Percentiles rank a stretch among this genome's conserved stretches.
These are phyloP conservation scores for Begonia fuchsioides DNA, from an alignment of 306 rosid genomes.

Conservation along the genomic window DNA sequence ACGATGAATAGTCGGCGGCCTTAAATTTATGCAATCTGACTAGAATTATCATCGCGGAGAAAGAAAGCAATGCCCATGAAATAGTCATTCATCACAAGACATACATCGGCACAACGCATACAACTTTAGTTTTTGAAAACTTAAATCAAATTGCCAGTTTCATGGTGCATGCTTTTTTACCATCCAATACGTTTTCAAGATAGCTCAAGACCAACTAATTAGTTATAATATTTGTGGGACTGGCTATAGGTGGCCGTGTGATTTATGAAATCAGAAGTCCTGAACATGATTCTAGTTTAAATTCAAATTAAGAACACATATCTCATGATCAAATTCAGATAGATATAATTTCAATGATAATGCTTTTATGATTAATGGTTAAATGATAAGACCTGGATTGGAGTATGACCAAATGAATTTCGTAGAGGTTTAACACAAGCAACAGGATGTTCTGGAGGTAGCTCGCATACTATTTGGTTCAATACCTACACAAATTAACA, in stretches of 20 bases:
- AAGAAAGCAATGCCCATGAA: neutral
- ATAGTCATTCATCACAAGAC: neutral
- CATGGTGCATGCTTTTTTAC: neutral
- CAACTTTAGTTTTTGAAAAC: neutral
- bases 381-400: slow-evolving; percentile 19
- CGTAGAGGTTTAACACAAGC: slow-evolving; percentile 32
- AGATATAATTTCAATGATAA: neutral
- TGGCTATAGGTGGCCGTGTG: no score
- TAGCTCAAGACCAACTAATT: neutral
- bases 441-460: slow-evolving; percentile 44
- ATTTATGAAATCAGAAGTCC: no score
- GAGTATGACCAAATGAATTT: slow-evolving; percentile 42
- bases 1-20: no score
- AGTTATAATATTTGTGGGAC: no score
- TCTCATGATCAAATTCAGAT: neutral
- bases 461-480: slow-evolving; percentile 35
- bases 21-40: neutral
- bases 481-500: slow-evolving; percentile 20
- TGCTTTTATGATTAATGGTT: neutral
- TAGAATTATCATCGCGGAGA: no score
- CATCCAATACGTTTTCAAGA: neutral
- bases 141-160: neutral
- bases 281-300: neutral
- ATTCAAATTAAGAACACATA: neutral
- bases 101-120: no score